A percentile compares a stretch with the other conserved stretches of the same genome.
phyloP scores from a whole-genome alignment of 805 yeast genomes.

The Candida andamanensis region DNA sequence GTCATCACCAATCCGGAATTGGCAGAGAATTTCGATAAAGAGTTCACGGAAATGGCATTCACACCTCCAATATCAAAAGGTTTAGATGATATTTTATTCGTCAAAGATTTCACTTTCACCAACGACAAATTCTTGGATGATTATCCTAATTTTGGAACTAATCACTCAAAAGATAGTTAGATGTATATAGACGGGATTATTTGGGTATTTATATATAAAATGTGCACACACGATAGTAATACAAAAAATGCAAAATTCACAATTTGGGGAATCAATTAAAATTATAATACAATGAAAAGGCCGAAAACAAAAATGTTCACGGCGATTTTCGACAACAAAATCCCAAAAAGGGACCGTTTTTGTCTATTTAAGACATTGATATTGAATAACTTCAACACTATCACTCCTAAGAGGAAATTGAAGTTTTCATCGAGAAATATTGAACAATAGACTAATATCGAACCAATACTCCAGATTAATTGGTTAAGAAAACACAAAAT shows the following conservation, averaged over 20 bases:
- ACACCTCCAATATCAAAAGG: conserved; percentile 24
- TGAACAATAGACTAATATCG: conserved; percentile 11
- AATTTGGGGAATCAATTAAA: not conserved
- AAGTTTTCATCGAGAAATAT: conserved; percentile 5
- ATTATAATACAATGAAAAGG: conserved; percentile 6
- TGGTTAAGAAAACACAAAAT: conserved; percentile 12
- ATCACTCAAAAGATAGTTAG: conserved; percentile 1
- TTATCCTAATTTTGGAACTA: conserved; percentile 6
- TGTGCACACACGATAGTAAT: conserved; percentile 5
- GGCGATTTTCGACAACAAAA: conserved; percentile 6
- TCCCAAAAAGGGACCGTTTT: not conserved
- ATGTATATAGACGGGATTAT: too few relatives aligned
- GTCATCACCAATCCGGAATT: conserved; percentile 39
- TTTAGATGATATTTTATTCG: conserved; percentile 30
- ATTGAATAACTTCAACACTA: conserved; percentile 16
- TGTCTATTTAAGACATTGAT: conserved; percentile 15
- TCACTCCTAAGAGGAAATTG: conserved; percentile 6
- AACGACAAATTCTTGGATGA: conserved; percentile 30
- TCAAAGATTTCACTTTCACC: conserved; percentile 38
- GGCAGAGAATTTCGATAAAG: conserved; percentile 41
- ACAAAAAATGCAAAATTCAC: not conserved
- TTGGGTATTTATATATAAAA: conserved; percentile 3
- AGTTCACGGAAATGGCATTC: conserved; percentile 37
- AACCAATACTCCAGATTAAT: conserved; percentile 15
- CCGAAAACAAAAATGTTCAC: conserved; percentile 7